phyloP scores from a whole-genome alignment of 306 rosid species.

The Pterocarpus santalinus region DNA sequence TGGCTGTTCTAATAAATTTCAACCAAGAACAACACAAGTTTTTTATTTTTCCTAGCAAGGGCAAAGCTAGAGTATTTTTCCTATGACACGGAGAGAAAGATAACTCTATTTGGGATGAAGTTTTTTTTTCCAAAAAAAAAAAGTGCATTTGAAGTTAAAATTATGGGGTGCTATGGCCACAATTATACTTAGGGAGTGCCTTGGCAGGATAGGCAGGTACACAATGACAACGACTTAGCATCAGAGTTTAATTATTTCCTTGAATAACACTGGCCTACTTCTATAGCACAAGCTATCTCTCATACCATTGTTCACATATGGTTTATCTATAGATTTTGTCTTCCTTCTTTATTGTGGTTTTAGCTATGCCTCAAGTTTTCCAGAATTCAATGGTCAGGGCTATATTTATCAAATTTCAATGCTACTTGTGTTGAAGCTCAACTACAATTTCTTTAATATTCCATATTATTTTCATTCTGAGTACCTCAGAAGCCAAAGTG shows the following conservation, averaged over 20 bases:
- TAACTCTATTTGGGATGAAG: background rate
- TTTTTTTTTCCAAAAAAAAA: background rate
- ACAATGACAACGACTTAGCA: background rate
- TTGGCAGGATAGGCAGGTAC: background rate
- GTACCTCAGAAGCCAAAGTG: background rate
- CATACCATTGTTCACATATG: background rate
- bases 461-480: background rate
- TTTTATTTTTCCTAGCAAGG: background rate
- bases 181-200: background rate
- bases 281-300: background rate
- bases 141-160: background rate
- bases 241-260: slow-evolving; percentile 3
- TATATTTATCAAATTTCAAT: slow-evolving; percentile 11
- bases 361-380: background rate
- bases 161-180: background rate
- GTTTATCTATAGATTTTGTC: background rate
- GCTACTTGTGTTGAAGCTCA: background rate
- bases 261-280: background rate
- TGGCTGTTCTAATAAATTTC: slow-evolving; percentile 18
- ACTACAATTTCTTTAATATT: background rate
- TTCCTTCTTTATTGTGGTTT: background rate
- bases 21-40: background rate
- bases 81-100: background rate
- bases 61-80: slow-evolving; percentile 1
- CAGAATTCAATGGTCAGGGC: background rate